Evolutionary conservation across 2,329 filamentous ascomycete species (phyloP).

Genomic region (Kalmusia sp.): DNA sequence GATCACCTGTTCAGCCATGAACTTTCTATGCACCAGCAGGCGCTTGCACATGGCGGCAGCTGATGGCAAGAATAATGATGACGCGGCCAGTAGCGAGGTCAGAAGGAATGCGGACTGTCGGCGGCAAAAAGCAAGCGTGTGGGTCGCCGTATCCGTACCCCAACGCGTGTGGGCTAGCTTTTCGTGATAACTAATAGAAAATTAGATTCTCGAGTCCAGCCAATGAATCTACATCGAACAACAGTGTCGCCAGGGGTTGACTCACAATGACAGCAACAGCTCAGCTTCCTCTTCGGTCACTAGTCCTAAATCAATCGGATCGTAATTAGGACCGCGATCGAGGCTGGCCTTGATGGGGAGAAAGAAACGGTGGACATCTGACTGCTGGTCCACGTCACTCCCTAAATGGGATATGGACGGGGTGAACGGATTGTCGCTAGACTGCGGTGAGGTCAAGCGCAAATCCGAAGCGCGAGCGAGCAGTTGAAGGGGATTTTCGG

Average conservation of each 20-base stretch:
- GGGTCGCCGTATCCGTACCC: conserved; percentile 73
- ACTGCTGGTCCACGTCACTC: conserved; percentile 49
- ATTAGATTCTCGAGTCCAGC: background rate
- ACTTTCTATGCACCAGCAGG: conserved; percentile 68
- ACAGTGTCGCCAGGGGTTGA: no score
- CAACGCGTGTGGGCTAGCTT: conserved; percentile 76
- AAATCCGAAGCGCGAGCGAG: conserved; percentile 76
- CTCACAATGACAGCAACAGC: conserved; percentile 70
- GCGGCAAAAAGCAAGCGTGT: conserved; percentile 70
- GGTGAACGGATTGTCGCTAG: conserved; percentile 31
- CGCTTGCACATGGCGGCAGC: conserved; percentile 70
- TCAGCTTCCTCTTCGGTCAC: conserved; percentile 70
- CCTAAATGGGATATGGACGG: conserved; percentile 35
- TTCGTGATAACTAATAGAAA: conserved; percentile 65
- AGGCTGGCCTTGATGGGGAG: conserved; percentile 68
- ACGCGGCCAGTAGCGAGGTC: conserved; percentile 73
- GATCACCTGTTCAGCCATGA: conserved; percentile 68
- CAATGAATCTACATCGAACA: no score
- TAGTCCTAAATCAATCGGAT: conserved; percentile 74
- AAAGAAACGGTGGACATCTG: conserved; percentile 70
- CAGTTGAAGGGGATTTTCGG: conserved; percentile 76
- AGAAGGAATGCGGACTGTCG: conserved; percentile 74
- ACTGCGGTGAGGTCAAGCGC: conserved; percentile 56
- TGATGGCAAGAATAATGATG: conserved; percentile 71
- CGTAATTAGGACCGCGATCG: conserved; percentile 69